Evolutionary conservation across 2,329 filamentous ascomycete genomes (phyloP).

Genomic region (Rugonectria rugulosa): DNA sequence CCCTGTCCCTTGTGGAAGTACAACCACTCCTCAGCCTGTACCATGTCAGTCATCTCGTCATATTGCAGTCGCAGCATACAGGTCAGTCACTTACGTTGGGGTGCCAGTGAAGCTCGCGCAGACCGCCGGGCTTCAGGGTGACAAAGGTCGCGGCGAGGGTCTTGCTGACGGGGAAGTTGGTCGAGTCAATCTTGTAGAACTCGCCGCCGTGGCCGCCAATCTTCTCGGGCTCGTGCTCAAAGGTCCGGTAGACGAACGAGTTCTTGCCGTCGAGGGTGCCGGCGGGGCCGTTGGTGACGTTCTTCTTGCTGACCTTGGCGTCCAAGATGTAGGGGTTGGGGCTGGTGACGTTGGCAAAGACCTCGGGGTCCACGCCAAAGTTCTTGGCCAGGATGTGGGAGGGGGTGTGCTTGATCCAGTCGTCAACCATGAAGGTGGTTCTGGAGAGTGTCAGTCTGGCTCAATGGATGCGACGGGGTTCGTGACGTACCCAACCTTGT

Average conservation of each 20-base stretch:
- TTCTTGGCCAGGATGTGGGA: conserved; percentile 71
- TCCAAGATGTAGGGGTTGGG: conserved; percentile 70
- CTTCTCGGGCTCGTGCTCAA: conserved; percentile 61
- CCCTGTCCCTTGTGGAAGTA: conserved; percentile 72
- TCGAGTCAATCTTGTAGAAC: conserved; percentile 70
- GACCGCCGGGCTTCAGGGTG: conserved; percentile 66
- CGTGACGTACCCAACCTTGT: conserved; percentile 60
- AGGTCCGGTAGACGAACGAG: conserved; percentile 68
- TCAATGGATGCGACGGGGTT: fast-evolving
- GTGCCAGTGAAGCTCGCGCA: conserved; percentile 75
- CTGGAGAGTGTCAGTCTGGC: conserved; percentile 42
- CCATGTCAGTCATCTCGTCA: conserved; percentile 10
- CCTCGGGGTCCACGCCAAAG: conserved; percentile 67
- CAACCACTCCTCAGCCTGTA: conserved; percentile 72
- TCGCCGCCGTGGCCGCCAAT: conserved; percentile 69
- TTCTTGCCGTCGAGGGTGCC: conserved; percentile 61
- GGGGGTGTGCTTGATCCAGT: conserved; percentile 74
- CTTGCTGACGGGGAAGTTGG: conserved; percentile 70
- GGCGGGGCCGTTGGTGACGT: conserved; percentile 47
- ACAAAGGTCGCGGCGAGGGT: conserved; percentile 73
- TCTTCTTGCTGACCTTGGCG: conserved; percentile 57
- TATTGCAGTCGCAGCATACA: background rate
- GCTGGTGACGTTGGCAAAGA: conserved; percentile 65
- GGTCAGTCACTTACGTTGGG: conserved; percentile 59
- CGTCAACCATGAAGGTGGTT: conserved; percentile 76